Evolutionary conservation across 331 rosid genomes (phyloP).

Genomic region (Stylosanthes scabra): DNA sequence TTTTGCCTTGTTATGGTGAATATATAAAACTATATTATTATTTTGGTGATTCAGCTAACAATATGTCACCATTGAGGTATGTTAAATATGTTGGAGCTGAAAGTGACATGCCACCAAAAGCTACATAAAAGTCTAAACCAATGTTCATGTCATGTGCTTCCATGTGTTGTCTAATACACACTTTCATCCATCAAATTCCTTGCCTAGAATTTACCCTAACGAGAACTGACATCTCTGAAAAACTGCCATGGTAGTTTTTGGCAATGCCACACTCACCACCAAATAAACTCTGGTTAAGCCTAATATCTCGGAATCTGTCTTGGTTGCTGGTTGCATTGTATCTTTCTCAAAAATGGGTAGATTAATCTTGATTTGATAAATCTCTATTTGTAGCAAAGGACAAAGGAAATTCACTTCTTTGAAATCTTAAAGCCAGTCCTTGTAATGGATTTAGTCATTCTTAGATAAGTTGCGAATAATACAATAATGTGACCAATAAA

Average conservation of each 20-base stretch:
- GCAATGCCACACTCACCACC: constrained; percentile 13
- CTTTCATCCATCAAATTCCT: background rate
- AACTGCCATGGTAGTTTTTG: constrained; percentile 2
- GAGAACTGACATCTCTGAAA: constrained; percentile 15
- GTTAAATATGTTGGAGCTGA: background rate
- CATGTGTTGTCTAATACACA: background rate
- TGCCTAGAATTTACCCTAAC: background rate
- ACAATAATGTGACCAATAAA: background rate
- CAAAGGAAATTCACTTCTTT: constrained; percentile 8
- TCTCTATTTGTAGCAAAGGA: constrained; percentile 1
- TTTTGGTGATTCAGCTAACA: background rate
- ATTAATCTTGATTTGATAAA: constrained; percentile 1
- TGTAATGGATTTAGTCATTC: constrained; percentile 6
- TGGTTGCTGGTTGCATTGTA: constrained; percentile 23
- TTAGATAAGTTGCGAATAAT: constrained; percentile 11
- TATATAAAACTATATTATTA: background rate
- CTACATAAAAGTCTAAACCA: background rate
- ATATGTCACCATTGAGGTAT: background rate
- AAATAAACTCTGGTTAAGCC: constrained; percentile 13
- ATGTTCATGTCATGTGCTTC: background rate
- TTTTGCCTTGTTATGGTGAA: constrained; percentile 1
- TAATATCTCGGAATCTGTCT: constrained; percentile 15
- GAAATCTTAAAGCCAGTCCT: constrained; percentile 4
- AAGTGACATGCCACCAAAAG: background rate
- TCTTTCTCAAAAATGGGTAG: constrained; percentile 8